A percentile compares a stretch with the other conserved stretches of the same genome.
Conservation (phyloP, 805 yeast species). For the Candida montana region DNA sequence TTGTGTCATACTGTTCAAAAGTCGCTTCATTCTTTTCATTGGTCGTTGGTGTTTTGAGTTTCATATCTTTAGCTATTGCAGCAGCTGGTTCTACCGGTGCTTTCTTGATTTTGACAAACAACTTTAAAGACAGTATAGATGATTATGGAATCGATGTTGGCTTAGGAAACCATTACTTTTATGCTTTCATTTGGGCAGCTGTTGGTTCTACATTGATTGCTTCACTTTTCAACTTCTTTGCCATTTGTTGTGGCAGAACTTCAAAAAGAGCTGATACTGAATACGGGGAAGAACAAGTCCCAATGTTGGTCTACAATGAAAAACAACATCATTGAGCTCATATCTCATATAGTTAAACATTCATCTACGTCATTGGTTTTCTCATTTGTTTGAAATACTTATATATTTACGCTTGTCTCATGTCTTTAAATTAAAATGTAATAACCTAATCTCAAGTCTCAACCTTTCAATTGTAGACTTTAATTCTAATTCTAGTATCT, state of each 20-base stretch:
- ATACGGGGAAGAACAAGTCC: constrained; percentile 8
- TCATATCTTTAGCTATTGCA: constrained; percentile 33
- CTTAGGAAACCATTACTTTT: constrained; percentile 41
- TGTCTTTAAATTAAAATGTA: too few species aligned
- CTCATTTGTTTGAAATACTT: too few species aligned
- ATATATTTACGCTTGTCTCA: background rate
- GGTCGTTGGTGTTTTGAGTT: constrained; percentile 38
- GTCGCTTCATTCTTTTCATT: constrained; percentile 41
- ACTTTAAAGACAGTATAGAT: constrained; percentile 43
- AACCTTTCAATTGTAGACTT: too few species aligned
- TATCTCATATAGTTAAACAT: background rate
- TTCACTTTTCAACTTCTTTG: constrained; percentile 27
- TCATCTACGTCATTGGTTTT: background rate
- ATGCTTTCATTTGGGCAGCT: constrained; percentile 63
- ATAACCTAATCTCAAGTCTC: too few species aligned
- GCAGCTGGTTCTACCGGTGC: constrained; percentile 61
- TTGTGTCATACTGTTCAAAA: constrained; percentile 41
- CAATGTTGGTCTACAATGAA: constrained; percentile 20
- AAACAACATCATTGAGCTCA: background rate
- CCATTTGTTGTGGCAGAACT: constrained; percentile 38
- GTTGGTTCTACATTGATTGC: constrained; percentile 42
- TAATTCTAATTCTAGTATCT: too few species aligned
- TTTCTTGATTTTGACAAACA: constrained; percentile 42
- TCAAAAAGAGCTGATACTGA: background rate
- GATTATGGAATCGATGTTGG: constrained; percentile 51